Percentiles rank a stretch among this genome's conserved stretches.
These are phyloP conservation scores for Schoenoplectus triqueter DNA, from an alignment of 202 grass and related monocot species.

Conservation along the genomic window DNA sequence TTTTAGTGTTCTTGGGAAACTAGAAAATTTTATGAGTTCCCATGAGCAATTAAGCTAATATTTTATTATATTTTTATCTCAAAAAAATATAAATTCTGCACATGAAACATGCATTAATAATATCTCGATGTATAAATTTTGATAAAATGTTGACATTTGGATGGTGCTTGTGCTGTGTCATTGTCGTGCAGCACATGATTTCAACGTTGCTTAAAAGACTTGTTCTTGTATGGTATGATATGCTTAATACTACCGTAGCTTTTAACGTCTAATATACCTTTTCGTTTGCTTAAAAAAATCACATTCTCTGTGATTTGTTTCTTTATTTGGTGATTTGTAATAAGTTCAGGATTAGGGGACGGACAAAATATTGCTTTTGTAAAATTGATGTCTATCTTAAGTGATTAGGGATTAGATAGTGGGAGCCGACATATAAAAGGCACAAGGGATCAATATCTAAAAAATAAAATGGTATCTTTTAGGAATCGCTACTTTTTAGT, in stretches of 20 bases:
- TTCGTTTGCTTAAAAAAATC: neutral
- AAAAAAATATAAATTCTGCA: no score
- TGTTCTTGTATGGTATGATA: neutral
- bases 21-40: no score
- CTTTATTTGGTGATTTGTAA: neutral
- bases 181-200: neutral
- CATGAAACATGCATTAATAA: no score
- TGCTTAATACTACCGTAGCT: neutral
- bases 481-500: neutral
- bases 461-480: neutral
- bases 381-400: slow-evolving; percentile 25
- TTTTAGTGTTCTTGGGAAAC: no score
- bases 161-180: neutral
- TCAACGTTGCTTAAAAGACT: neutral
- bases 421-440: neutral
- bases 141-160: no score
- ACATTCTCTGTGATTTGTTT: neutral
- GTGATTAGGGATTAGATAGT: neutral
- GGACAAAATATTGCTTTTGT: slow-evolving; percentile 7
- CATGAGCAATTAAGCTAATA: no score
- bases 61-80: no score
- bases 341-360: slow-evolving; percentile 13
- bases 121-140: no score
- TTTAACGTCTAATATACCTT: neutral
- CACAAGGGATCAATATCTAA: slow-evolving; percentile 24